Percentiles rank a stretch among this genome's conserved stretches.
These are phyloP conservation scores for Candida anutae DNA, from an alignment of 1,139 yeast species.

Conservation along the genomic window DNA sequence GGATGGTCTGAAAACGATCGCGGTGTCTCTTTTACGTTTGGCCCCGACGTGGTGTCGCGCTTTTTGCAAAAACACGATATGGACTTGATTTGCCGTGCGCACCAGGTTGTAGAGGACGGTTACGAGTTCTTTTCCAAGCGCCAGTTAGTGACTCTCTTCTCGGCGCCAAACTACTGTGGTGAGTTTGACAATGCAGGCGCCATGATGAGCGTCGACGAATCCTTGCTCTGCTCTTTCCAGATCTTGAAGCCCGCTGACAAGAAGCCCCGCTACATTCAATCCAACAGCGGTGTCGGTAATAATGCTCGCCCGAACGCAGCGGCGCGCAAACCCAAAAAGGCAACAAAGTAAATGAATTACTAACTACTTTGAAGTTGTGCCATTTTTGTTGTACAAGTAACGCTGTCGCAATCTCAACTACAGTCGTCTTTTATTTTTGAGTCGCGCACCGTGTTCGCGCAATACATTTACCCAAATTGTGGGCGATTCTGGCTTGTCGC, in stretches of 20 bases:
- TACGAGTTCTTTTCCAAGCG: constrained; percentile 94
- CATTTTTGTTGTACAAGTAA: no score
- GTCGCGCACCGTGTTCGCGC: no score
- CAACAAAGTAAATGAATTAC: constrained; percentile 47
- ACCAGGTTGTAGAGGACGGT: constrained; percentile 98
- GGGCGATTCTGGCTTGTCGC: no score
- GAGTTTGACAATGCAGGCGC: constrained; percentile 99
- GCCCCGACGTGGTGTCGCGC: constrained; percentile 93
- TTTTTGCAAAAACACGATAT: constrained; percentile 92
- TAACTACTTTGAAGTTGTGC: no score
- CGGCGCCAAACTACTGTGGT: constrained; percentile 98
- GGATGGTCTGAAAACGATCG: constrained; percentile 99
- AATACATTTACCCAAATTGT: no score
- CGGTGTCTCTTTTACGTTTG: constrained; percentile 95
- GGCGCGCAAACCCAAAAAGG: constrained; percentile 66
- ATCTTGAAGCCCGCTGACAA: constrained; percentile 97
- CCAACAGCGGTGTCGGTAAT: constrained; percentile 34
- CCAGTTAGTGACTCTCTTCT: constrained; percentile 88
- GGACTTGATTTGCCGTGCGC: constrained; percentile 97
- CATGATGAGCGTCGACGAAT: constrained; percentile 97
- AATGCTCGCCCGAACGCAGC: constrained; percentile 54
- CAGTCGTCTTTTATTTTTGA: no score
- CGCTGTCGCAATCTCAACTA: no score
- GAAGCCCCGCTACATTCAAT: constrained; percentile 61
- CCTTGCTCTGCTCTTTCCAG: constrained; percentile 93